Base-by-base conservation (phyloP, 345 rosid genomes). In the Xanthoceras sorbifolium region DNA sequence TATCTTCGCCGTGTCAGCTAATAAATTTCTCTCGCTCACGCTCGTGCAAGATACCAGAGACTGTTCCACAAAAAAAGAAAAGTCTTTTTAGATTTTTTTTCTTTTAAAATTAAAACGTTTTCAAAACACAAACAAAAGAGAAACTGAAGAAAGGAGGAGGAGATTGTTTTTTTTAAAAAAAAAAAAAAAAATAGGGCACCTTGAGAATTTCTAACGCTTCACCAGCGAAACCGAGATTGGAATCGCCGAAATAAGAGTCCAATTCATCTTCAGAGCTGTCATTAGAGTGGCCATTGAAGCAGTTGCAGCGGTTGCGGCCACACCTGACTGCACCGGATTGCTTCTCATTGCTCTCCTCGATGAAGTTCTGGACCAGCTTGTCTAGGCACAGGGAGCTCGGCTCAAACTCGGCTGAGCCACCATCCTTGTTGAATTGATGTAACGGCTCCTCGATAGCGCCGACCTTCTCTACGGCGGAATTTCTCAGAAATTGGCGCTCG, bases 201-300 rank as follows among this genome's bases (percentile, higher is more conserved):
- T 90, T 91, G 32, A 96, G 92, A 32, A 82, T 76, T 50, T 90
- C 96, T 64, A 81, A 78, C 50, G 87, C 82, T 68, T 92, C 98
- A 12, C 82, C 74, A 0, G 80, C 77, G 40, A 86, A 84, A 60
- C 86, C 44, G 61, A 31, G 67, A 26, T 34, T 76, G 32, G 83
- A 59, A 72, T 75, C 88, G 9, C 86, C 86, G 17, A 77, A 81
- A 50, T 67, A 77, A 60, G 69, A 72, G 65, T 91, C 97, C 44
- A 77, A 76, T 69, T 92, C 98, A 22, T 94, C 98, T 15, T 87
- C 98, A 1, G 98, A 96, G 78, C 90, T 85, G 57, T 91, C 94
- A 22, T 78, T 86, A 44, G 88, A 85, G 80, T 79, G 91, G 22
- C 96, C 85, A 71, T 85, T 87, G 83, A 92, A 89, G 82, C 89